Evolutionary conservation across 768 basidiomycete genomes (phyloP), one percentile per base, ranked within the genome.

Genomic region (Coprinellus micaceus): DNA sequence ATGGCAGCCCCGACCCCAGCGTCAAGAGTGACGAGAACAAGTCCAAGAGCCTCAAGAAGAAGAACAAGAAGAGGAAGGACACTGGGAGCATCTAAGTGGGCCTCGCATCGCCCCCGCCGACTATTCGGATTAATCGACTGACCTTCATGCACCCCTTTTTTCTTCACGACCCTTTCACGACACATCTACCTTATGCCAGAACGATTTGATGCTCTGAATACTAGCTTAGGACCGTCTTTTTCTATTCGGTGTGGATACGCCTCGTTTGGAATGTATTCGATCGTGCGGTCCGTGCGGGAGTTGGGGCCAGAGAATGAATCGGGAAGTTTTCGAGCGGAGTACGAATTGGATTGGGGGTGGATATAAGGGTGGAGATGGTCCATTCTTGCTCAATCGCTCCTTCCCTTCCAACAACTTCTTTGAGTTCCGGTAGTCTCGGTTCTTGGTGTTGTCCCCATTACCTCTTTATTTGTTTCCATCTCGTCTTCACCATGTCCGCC

Each of bases 401-500:
- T 69, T 74, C 71, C 70, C 66, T 74, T 78, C 82, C 75, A 77
- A 74, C 77, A 74, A 69, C 68, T 67, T 73, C 69, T 66, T 66
- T 71, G 74, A 49, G 47, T 25, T 28, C 47, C 47, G 47, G 24
- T 49, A 71, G 73, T 79, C 68, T 75, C 65, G 74, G 74, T 77
- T 81, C 76, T 75, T 71, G 71, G 75, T 82, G 73, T 77, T 79
- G 74, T 78, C 77, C 70, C 69, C 71, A 76, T 72, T 71, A 77
- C 74, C 69, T 81, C 71, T 82, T 74, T 74, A 72, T 73, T 74
- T 74, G 74, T 73, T 69, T 75, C 74, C 19, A 21, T 51, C 41
- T 19, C 7, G 22, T 51, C 67, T 66, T 77, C 76, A 82, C 78
- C 77, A 88, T 89, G 85, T 82, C 87, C 73, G 77, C 87, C 68